Percentiles rank a stretch among this genome's conserved stretches.
Conservation (phyloP, 2,329 filamentous ascomycete species). For the Thielaviopsis musarum region DNA sequence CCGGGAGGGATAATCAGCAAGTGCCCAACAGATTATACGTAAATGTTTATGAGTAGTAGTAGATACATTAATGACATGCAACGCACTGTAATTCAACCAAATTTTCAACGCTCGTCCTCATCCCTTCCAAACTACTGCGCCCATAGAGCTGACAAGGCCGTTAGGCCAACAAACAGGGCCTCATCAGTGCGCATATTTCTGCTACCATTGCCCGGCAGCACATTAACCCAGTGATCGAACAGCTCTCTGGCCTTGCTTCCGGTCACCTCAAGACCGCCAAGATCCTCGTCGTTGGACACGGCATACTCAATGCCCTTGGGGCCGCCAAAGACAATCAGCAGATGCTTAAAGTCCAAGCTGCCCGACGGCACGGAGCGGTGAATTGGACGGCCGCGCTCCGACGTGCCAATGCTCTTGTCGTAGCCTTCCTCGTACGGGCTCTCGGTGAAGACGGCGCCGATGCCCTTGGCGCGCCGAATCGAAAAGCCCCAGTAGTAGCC, state of each 20-base stretch:
- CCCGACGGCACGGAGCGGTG: conserved; percentile 26
- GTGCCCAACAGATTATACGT: conserved; percentile 12
- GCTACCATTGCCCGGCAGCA: conserved; percentile 65
- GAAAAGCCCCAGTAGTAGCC: conserved; percentile 82
- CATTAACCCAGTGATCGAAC: conserved; percentile 74
- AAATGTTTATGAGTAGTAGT: background rate
- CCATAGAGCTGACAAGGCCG: conserved; percentile 46
- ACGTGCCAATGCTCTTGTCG: conserved; percentile 69
- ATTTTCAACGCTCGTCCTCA: background rate
- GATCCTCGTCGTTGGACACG: conserved; percentile 39
- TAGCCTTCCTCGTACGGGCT: conserved; percentile 61
- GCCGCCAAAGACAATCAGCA: conserved; percentile 66
- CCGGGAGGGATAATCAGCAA: conserved; percentile 6
- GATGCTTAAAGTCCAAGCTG: conserved; percentile 40
- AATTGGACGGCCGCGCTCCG: conserved; percentile 49
- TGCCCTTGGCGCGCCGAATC: conserved; percentile 46
- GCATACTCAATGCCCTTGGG: conserved; percentile 66
- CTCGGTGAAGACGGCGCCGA: conserved; percentile 64
- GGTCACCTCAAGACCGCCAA: conserved; percentile 43
- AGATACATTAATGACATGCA: background rate
- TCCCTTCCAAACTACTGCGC: conserved; percentile 11
- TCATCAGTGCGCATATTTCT: conserved; percentile 73
- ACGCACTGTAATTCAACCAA: background rate
- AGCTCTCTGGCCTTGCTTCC: conserved; percentile 49
- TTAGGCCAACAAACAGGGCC: conserved; percentile 61